Conservation (phyloP, 495 filamentous ascomycete species). For the Penicillium bovifimosum region DNA sequence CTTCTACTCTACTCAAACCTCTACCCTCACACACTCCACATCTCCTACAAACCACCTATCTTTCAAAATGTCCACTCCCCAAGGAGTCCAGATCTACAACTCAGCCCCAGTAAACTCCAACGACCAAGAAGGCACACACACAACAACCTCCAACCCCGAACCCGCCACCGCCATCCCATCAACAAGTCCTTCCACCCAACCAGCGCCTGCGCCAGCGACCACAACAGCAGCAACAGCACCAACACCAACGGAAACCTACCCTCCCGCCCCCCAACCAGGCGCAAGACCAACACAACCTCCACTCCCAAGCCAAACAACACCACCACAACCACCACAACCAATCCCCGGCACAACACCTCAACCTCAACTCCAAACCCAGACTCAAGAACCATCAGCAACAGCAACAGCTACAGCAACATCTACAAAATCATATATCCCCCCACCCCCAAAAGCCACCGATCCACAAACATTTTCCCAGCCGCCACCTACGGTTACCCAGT, state of each 20-base stretch:
- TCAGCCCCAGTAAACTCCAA: conserved; percentile 53
- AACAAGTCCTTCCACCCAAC: conserved; percentile 14
- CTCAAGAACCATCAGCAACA: too few relatives aligned
- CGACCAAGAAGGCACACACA: conserved; percentile 15
- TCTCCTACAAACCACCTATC: not conserved
- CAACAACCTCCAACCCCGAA: conserved; percentile 27
- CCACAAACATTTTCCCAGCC: conserved; percentile 4
- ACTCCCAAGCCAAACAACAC: conserved; percentile 16
- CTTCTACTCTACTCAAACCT: too few relatives aligned
- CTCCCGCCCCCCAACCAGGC: conserved; percentile 45
- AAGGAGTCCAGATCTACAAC: conserved; percentile 55
- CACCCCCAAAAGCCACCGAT: conserved; percentile 51
- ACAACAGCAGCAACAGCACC: conserved; percentile 23
- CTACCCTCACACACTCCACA: not conserved
- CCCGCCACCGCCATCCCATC: conserved; percentile 35
- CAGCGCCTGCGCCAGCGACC: not conserved
- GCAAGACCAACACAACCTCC: conserved; percentile 22
- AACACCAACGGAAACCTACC: conserved; percentile 35
- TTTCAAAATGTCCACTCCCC: conserved; percentile 41
- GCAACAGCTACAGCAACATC: too few relatives aligned
- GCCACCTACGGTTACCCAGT: conserved; percentile 1
- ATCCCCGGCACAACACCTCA: conserved; percentile 5
- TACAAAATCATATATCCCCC: conserved; percentile 36
- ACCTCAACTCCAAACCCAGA: too few relatives aligned
- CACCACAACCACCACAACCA: conserved; percentile 23